These are phyloP conservation scores for Sequoia sempervirens DNA, from an alignment of 75 land plant genomes.

Conservation along the genomic window DNA sequence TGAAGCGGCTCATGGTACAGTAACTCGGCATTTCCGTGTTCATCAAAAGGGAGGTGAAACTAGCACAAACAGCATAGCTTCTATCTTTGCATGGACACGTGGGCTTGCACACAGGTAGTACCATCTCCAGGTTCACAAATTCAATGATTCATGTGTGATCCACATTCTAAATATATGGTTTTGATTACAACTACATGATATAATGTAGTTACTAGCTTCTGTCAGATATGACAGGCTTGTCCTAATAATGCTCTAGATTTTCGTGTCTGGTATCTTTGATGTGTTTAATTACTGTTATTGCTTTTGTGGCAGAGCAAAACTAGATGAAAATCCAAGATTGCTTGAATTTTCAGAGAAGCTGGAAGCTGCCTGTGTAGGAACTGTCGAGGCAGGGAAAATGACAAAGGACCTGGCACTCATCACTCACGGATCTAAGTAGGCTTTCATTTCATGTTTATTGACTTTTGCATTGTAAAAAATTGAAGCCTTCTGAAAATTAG, in stretches of 20 bases:
- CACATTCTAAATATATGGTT: not conserved
- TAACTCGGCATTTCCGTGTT: slow-evolving; percentile 86
- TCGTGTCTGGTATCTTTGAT: not conserved
- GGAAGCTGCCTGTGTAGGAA: slow-evolving; percentile 78
- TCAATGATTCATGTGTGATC: not conserved
- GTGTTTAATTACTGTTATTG: not conserved
- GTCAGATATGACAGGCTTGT: not conserved
- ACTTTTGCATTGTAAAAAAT: not conserved
- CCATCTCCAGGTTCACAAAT: not conserved
- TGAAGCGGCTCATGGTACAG: slow-evolving; percentile 98
- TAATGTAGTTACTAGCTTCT: not conserved
- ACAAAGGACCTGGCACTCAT: slow-evolving; percentile 91
- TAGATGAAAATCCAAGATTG: slow-evolving; percentile 72
- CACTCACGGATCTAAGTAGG: slow-evolving; percentile 83
- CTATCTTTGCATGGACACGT: slow-evolving; percentile 94
- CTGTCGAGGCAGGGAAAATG: slow-evolving; percentile 87
- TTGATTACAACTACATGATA: not conserved
- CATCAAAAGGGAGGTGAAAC: slow-evolving; percentile 98
- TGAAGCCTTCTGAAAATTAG: not conserved
- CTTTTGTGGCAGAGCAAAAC: slow-evolving; percentile 54
- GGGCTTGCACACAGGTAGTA: slow-evolving; percentile 97
- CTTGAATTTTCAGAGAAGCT: slow-evolving; percentile 75
- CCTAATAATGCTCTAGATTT: not conserved
- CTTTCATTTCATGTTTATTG: slow-evolving; percentile 1
- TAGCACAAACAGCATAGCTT: slow-evolving; percentile 96